phyloP scores from a whole-genome alignment of 2,329 filamentous ascomycete species.

The Alternaria infectoria region DNA sequence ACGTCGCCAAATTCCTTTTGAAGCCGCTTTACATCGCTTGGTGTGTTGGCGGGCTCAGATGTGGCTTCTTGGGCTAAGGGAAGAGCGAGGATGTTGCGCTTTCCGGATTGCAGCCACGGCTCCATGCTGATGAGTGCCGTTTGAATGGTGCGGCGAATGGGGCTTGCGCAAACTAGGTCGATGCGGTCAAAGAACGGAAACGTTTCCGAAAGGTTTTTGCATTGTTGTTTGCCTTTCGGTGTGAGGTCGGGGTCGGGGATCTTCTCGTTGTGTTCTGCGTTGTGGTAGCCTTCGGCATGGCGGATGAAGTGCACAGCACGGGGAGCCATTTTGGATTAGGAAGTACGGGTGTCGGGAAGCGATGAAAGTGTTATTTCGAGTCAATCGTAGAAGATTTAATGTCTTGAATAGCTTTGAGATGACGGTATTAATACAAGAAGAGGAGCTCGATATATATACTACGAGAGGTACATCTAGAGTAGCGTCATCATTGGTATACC shows the following conservation, averaged over 20 bases:
- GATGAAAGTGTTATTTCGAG: not conserved
- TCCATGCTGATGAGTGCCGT: conserved; percentile 75
- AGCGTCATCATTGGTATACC: not conserved
- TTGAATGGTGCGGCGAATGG: conserved; percentile 78
- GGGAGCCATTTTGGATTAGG: conserved; percentile 14
- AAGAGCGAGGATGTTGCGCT: conserved; percentile 11
- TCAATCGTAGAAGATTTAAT: not conserved
- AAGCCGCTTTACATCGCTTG: conserved; percentile 1
- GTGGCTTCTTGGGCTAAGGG: conserved; percentile 13
- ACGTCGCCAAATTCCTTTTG: conserved; percentile 1
- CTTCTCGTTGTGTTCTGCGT: conserved; percentile 68
- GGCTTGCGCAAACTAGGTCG: conserved; percentile 76
- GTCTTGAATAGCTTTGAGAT: not conserved
- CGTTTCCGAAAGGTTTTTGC: conserved; percentile 63
- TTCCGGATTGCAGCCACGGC: conserved; percentile 32
- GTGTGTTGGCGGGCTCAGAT: conserved; percentile 14
- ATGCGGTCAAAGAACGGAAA: conserved; percentile 67
- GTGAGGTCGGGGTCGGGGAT: conserved; percentile 80
- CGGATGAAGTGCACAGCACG: conserved; percentile 61
- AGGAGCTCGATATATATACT: not conserved
- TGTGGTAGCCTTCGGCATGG: conserved; percentile 78
- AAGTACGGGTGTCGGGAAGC: not conserved
- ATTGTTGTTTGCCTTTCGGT: conserved; percentile 74
- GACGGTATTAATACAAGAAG: not conserved
- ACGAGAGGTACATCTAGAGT: not conserved